phyloP scores from a whole-genome alignment of 202 grass and related monocot genomes.

The Hordeum pubiflorum region DNA sequence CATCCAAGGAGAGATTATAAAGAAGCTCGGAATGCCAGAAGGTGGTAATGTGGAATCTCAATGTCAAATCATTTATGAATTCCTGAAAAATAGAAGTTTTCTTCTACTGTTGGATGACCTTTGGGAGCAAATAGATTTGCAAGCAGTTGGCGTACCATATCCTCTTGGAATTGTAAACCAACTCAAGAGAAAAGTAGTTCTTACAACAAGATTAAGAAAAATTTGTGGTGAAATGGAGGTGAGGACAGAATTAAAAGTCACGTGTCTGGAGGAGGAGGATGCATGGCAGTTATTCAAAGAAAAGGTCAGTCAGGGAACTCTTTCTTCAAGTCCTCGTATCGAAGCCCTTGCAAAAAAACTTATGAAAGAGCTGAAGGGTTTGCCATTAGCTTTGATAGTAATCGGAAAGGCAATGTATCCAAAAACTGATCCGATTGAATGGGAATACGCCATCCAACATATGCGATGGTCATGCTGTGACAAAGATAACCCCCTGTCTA shows the following conservation, averaged over 20 bases:
- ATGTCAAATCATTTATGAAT: not conserved
- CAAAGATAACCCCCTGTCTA: not conserved
- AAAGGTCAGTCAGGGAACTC: not conserved
- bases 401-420: slow-evolving; percentile 6
- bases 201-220: slow-evolving; percentile 8
- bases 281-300: slow-evolving; percentile 24
- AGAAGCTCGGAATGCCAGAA: not conserved
- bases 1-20: not conserved
- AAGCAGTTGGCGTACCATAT: not conserved
- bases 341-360: not conserved
- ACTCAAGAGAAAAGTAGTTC: slow-evolving; percentile 7
- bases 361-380: not conserved
- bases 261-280: slow-evolving; percentile 7
- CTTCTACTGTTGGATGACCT: slow-evolving; percentile 16
- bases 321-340: not conserved
- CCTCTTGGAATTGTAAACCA: not conserved
- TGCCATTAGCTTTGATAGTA: slow-evolving; percentile 27
- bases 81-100: not conserved
- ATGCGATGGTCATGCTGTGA: not conserved
- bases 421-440: not conserved
- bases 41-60: not conserved
- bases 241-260: not conserved
- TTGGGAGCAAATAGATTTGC: slow-evolving; percentile 7
- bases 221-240: slow-evolving; percentile 18
- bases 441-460: not conserved